A percentile compares a stretch with the other conserved stretches of the same genome.
Evolutionary conservation across 257 asterid genomes (phyloP).

Genomic region (Capsicum rhomboideum): DNA sequence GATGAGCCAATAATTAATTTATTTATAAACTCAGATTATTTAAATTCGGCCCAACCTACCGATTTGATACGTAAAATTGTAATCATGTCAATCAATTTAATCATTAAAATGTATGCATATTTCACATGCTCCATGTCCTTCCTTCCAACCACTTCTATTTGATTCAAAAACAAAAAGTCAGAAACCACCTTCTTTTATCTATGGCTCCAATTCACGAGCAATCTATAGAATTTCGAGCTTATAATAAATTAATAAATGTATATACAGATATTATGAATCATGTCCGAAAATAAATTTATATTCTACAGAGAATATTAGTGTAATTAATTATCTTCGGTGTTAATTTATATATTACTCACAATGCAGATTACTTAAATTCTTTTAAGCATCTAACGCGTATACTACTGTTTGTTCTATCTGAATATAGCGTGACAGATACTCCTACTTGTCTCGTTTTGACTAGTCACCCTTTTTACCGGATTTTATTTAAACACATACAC

Average conservation of each 20-base stretch:
- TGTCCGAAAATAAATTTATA: neutral
- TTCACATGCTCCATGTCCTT: neutral
- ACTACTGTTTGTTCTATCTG: too few relatives aligned
- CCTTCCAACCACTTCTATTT: neutral
- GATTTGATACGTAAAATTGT: neutral
- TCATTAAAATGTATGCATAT: neutral
- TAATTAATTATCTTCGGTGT: neutral
- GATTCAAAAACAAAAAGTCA: neutral
- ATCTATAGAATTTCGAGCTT: neutral
- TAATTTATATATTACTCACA: too few relatives aligned
- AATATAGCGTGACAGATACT: too few relatives aligned
- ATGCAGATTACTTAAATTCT: neutral
- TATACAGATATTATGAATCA: neutral
- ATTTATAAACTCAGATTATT: neutral
- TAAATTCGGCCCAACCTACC: neutral
- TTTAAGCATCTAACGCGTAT: too few relatives aligned
- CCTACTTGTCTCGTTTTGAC: neutral
- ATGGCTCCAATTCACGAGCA: constrained; percentile 1
- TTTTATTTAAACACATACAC: neutral
- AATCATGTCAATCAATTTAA: neutral
- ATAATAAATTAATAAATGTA: neutral
- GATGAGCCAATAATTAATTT: neutral
- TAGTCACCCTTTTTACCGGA: neutral
- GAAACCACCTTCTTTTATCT: neutral
- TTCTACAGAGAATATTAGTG: neutral